A percentile compares a stretch with the other conserved stretches of the same genome.
These are phyloP conservation scores for Boletellus ananiceps DNA, from an alignment of 768 basidiomycete genomes.

Conservation along the genomic window DNA sequence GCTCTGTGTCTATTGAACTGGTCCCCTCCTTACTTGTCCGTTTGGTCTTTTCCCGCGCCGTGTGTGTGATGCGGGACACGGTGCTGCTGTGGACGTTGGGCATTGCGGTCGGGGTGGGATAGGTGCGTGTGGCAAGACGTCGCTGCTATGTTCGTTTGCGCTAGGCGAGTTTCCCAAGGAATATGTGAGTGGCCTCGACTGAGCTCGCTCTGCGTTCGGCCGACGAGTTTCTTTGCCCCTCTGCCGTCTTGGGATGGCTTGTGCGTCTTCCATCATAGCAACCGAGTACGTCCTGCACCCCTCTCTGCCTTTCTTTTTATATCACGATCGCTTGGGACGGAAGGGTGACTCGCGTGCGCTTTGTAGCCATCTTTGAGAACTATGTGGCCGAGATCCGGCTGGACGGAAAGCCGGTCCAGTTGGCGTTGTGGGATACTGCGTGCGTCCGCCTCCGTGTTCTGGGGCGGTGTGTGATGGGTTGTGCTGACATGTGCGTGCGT, in stretches of 20 bases:
- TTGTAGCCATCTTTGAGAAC: slow-evolving; percentile 93
- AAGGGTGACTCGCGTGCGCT: not conserved
- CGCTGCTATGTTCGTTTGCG: slow-evolving; percentile 84
- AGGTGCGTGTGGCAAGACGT: slow-evolving; percentile 98
- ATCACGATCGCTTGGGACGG: not conserved
- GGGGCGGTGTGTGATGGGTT: too few relatives aligned
- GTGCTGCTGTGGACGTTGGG: too few relatives aligned
- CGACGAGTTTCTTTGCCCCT: not conserved
- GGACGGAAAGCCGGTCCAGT: slow-evolving; percentile 95
- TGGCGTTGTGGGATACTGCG: slow-evolving; percentile 99
- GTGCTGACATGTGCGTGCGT: not conserved
- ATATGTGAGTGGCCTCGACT: slow-evolving; percentile 56
- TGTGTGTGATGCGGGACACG: not conserved
- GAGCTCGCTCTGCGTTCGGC: not conserved
- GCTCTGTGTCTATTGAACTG: not conserved
- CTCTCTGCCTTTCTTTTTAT: too few relatives aligned
- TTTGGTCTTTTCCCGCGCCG: not conserved
- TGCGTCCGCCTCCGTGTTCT: too few relatives aligned
- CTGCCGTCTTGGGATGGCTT: too few relatives aligned
- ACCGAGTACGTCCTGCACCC: slow-evolving; percentile 38
- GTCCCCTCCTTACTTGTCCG: not conserved
- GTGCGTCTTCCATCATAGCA: slow-evolving; percentile 39
- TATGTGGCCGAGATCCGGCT: slow-evolving; percentile 98
- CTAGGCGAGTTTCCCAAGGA: slow-evolving; percentile 94
- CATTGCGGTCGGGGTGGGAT: not conserved